phyloP scores from a whole-genome alignment of 2,329 filamentous ascomycete species.

The Pseudocercospora ulei region DNA sequence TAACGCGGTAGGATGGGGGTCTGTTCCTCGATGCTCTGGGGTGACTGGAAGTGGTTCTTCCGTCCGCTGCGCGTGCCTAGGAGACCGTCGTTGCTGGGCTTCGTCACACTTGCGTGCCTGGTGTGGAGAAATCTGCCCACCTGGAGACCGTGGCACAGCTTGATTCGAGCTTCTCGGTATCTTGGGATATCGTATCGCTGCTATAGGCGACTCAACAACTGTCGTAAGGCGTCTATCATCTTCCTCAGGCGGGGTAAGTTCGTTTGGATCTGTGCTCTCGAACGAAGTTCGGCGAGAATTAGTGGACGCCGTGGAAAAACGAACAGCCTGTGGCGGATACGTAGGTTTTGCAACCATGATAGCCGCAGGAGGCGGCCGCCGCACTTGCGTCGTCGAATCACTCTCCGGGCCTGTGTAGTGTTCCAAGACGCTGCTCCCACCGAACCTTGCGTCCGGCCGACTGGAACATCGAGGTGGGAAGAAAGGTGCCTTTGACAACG shows the following conservation, averaged over 20 bases:
- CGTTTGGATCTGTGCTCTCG: slow-evolving; percentile 40
- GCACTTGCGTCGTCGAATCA: slow-evolving; percentile 23
- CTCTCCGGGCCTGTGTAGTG: slow-evolving; percentile 31
- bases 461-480: background rate
- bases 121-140: slow-evolving; percentile 10
- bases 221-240: slow-evolving; percentile 38
- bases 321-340: slow-evolving; percentile 24
- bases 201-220: slow-evolving; percentile 40
- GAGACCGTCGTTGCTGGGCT: slow-evolving; percentile 4
- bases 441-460: slow-evolving; percentile 11
- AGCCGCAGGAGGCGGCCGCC: slow-evolving; percentile 20
- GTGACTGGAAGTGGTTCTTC: slow-evolving; percentile 10
- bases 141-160: slow-evolving; percentile 36
- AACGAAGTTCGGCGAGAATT: slow-evolving; percentile 39
- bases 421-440: slow-evolving; percentile 23
- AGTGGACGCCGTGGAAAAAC: slow-evolving; percentile 15
- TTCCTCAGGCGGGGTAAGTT: slow-evolving; percentile 41
- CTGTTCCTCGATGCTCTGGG: slow-evolving; percentile 14
- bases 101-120: slow-evolving; percentile 1
- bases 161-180: slow-evolving; percentile 42
- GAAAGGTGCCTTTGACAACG: slow-evolving; percentile 12
- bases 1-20: slow-evolving; percentile 17
- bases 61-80: slow-evolving; percentile 8
- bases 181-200: slow-evolving; percentile 41
- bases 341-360: slow-evolving; percentile 24